These are phyloP conservation scores for Solanum hybrid DNA, from an alignment of 305 asterid genomes.

Conservation along the genomic window DNA sequence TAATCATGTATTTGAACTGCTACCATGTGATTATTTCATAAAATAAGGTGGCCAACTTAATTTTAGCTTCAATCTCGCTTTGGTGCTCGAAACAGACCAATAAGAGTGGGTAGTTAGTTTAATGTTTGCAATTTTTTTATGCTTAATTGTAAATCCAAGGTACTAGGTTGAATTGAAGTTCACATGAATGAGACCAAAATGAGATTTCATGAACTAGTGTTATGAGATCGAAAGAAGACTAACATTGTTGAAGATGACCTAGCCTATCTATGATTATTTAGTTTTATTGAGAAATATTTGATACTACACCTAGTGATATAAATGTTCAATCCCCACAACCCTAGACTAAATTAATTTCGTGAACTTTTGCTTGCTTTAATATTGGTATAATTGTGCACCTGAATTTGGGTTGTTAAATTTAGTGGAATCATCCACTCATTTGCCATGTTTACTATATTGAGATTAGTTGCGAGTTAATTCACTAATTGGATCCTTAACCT, in stretches of 20 bases:
- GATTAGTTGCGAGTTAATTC: neutral
- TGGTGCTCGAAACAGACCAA: neutral
- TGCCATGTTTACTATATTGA: no score
- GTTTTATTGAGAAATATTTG: neutral
- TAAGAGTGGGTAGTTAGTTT: no score
- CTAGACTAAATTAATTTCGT: neutral
- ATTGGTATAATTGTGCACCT: neutral
- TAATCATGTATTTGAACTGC: no score
- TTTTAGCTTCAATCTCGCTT: no score
- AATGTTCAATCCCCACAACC: neutral
- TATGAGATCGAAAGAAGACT: neutral
- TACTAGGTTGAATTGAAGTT: no score
- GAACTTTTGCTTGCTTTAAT: neutral
- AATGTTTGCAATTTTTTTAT: neutral
- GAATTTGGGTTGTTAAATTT: no score
- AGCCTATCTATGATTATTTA: neutral
- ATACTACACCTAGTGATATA: neutral
- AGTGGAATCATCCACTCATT: neutral
- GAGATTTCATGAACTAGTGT: neutral
- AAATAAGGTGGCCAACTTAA: neutral
- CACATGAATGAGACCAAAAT: neutral
- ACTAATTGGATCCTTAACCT: neutral
- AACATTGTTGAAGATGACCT: neutral
- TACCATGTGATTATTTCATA: neutral
- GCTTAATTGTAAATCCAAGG: neutral